Conservation (phyloP, 805 yeast genomes). For the Candida nemodendra region DNA sequence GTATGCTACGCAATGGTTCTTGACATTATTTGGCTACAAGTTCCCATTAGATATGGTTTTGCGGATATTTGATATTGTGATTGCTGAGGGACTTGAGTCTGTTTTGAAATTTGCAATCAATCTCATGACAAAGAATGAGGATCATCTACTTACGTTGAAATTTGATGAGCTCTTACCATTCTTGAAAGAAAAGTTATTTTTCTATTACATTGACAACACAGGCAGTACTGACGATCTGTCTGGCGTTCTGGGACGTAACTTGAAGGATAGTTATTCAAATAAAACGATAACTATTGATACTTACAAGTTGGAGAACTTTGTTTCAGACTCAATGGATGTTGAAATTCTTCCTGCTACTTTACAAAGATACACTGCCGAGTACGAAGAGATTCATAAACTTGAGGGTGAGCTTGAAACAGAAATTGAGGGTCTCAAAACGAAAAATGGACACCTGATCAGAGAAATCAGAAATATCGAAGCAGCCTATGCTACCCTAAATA, state of each 20-base stretch:
- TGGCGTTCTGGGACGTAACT: conserved; percentile 7
- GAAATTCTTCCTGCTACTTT: conserved; percentile 71
- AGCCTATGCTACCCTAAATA: conserved; percentile 63
- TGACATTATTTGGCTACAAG: conserved; percentile 91
- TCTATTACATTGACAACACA: conserved; percentile 52
- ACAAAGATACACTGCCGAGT: conserved; percentile 70
- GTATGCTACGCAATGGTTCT: conserved; percentile 98
- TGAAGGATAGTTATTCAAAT: conserved; percentile 17
- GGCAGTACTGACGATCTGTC: conserved; percentile 14
- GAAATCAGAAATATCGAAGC: conserved; percentile 74
- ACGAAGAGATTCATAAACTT: conserved; percentile 62
- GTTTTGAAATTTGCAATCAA: conserved; percentile 81
- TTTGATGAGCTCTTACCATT: conserved; percentile 78
- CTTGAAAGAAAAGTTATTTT: conserved; percentile 77
- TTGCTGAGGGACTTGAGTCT: conserved; percentile 90
- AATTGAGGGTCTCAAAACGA: conserved; percentile 53
- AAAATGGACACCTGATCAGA: conserved; percentile 70
- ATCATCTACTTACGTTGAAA: conserved; percentile 52
- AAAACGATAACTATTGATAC: conserved; percentile 25
- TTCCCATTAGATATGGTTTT: conserved; percentile 88
- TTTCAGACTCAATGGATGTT: conserved; percentile 73
- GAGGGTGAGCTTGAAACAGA: conserved; percentile 68
- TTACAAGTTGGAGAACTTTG: conserved; percentile 72
- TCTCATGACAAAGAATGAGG: conserved; percentile 68
- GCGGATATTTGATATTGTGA: conserved; percentile 81